A percentile compares a stretch with the other conserved stretches of the same genome.
These are phyloP conservation scores for Aspergillus leporis DNA, from an alignment of 495 filamentous ascomycete genomes.

Conservation along the genomic window DNA sequence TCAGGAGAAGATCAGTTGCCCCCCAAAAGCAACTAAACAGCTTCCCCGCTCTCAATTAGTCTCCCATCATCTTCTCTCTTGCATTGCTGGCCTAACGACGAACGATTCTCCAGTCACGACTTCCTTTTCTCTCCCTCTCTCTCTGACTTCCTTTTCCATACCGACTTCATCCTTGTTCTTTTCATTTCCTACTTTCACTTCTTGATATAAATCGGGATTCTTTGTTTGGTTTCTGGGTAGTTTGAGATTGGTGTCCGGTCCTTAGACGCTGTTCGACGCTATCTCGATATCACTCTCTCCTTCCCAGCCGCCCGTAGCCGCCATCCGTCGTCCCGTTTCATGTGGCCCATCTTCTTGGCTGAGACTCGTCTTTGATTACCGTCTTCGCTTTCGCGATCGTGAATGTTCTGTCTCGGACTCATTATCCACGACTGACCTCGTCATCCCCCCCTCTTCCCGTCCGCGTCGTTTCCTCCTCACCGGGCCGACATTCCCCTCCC, in stretches of 20 bases:
- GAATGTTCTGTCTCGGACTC: constrained; percentile 1
- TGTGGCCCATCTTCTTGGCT: constrained; percentile 20
- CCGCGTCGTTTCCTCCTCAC: not conserved
- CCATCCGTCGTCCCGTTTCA: constrained; percentile 18
- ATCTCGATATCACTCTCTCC: constrained; percentile 7
- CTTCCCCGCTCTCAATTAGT: constrained; percentile 14
- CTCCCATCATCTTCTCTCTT: constrained; percentile 1
- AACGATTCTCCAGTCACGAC: not conserved
- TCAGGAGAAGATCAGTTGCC: constrained; percentile 11
- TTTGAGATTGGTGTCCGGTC: not conserved
- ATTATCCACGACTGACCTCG: not conserved
- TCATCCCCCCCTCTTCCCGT: not conserved
- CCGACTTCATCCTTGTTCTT: not conserved
- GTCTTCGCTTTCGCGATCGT: not conserved
- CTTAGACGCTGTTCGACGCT: constrained; percentile 3
- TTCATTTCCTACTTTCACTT: not conserved
- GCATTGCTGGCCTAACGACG: constrained; percentile 6
- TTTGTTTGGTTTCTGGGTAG: not conserved
- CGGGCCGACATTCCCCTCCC: constrained; percentile 17
- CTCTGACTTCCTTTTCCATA: not conserved
- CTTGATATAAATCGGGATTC: not conserved
- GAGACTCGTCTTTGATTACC: constrained; percentile 1
- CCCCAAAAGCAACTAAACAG: constrained; percentile 7
- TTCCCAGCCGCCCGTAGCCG: constrained; percentile 9
- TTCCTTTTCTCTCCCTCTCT: not conserved